Base-by-base conservation (phyloP, 2,329 filamentous ascomycete species). In the Sclerotinia glacialis region DNA sequence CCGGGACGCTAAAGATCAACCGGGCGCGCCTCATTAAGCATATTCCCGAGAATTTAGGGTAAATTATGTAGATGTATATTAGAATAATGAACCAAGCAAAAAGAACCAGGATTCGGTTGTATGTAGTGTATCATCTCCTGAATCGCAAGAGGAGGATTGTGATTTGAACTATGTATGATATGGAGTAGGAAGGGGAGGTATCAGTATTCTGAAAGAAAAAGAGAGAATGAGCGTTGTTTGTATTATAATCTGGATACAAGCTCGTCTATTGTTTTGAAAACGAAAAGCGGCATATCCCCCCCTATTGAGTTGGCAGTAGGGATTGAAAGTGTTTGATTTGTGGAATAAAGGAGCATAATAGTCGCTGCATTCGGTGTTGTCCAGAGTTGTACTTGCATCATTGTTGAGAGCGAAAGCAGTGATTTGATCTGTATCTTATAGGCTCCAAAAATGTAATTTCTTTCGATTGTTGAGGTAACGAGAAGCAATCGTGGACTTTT, bases 71-170 rank as follows among this genome's bases (percentile, higher is more conserved):
- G 58, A 61, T 61, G 28, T 49, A 49, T 40, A 21, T 14, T 49
- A 61, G 5, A 61, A 49, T 26, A 49, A 49, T 9, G 21, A 21
- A 18, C 8, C 44, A 49, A 61, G 31, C 14, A 49, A 61, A 5
- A 47, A 49, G 7, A 2, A 2, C 4, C 14, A 18, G 23, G 26
- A 37, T 40, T 7, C 14, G n/a, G 26, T 49, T 44, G n/a, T 37
- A 60, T 26, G 14, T 37, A 60, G 56, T 37, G 58, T 60, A 49
- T 28, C 58, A 61, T 31, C n/a, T 61, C 31, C 23, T 5, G 14
- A 7, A 26, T 26, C 14, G 2, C 16, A 18, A 16, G 14, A 37
- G 16, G 28, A 5, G n/a, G 28, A 23, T 40, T 21, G 46, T 40
- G 5, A 61, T 49, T 21, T 16, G 44, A 37, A 44, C 31, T 7